These are phyloP conservation scores for Coriaria nepalensis DNA, from an alignment of 306 rosid genomes.

Conservation along the genomic window DNA sequence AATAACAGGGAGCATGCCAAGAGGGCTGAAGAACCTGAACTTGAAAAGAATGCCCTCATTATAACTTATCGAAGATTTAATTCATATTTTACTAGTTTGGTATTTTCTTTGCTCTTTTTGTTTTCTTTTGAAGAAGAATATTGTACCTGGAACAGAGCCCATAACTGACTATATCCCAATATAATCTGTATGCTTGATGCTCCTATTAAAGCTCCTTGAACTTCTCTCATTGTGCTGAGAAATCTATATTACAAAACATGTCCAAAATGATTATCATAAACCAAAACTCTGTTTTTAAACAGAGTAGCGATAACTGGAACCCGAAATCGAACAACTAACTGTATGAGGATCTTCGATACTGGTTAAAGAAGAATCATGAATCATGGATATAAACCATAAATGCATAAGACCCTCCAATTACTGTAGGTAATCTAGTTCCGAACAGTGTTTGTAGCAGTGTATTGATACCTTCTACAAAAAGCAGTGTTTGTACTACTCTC, in stretches of 20 bases:
- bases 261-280: not conserved
- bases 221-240: slow-evolving; percentile 82
- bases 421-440: slow-evolving; percentile 94
- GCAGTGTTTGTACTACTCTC: slow-evolving; percentile 89
- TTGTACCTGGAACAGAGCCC: slow-evolving; percentile 93
- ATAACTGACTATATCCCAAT: slow-evolving; percentile 84
- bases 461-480: slow-evolving; percentile 85
- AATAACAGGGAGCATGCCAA: slow-evolving; percentile 96
- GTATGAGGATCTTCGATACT: slow-evolving; percentile 55
- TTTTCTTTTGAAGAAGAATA: not conserved
- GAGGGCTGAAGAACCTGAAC: slow-evolving; percentile 95
- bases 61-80: not conserved
- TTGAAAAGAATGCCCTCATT: slow-evolving; percentile 1
- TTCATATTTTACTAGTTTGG: too few relatives aligned
- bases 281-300: slow-evolving; percentile 1
- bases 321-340: slow-evolving; percentile 30
- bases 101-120: not conserved
- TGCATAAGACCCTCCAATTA: slow-evolving; percentile 92
- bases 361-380: slow-evolving; percentile 58
- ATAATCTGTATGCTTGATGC: slow-evolving; percentile 92
- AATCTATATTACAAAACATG: slow-evolving; percentile 45
- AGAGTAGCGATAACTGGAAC: slow-evolving; percentile 4
- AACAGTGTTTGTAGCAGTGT: slow-evolving; percentile 90
- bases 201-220: slow-evolving; percentile 83
- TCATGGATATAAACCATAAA: slow-evolving; percentile 86